Evolutionary conservation across 208 protist species (phyloP).

Genomic region (Wallacemonas sp.): DNA sequence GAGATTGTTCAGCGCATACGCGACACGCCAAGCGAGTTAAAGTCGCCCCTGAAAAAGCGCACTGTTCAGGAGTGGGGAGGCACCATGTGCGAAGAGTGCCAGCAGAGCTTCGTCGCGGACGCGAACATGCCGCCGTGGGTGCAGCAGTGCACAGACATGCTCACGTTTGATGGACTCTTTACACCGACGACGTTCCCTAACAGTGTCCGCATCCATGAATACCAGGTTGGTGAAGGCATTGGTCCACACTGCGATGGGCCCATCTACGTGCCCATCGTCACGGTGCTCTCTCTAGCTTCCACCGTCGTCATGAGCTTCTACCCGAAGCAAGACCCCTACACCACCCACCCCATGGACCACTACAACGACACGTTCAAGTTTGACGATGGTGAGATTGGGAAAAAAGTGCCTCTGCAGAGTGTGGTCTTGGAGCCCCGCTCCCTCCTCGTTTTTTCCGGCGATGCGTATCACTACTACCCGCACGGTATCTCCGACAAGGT

Average conservation of each 20-base stretch:
- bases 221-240: constrained; percentile 82
- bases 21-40: constrained; percentile 70
- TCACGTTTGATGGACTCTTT: constrained; percentile 85
- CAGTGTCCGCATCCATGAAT: constrained; percentile 93
- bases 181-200: constrained; percentile 88
- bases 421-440: constrained; percentile 89
- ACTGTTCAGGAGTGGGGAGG: constrained; percentile 91
- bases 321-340: constrained; percentile 68
- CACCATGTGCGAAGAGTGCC: constrained; percentile 83
- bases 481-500: constrained; percentile 81
- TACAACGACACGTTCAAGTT: constrained; percentile 94
- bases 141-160: constrained; percentile 77
- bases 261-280: constrained; percentile 86
- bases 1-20: constrained; percentile 63
- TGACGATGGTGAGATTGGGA: constrained; percentile 61
- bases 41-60: constrained; percentile 79
- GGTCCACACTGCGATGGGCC: constrained; percentile 88
- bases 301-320: constrained; percentile 90
- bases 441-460: constrained; percentile 78
- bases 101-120: constrained; percentile 88
- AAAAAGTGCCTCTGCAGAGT: constrained; percentile 55
- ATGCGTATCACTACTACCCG: constrained; percentile 86
- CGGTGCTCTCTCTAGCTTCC: constrained; percentile 76
- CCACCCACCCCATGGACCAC: constrained; percentile 85
- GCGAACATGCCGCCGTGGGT: constrained; percentile 88